Conservation (phyloP, 2,329 filamentous ascomycete species). For the Colletotrichum karsti region DNA sequence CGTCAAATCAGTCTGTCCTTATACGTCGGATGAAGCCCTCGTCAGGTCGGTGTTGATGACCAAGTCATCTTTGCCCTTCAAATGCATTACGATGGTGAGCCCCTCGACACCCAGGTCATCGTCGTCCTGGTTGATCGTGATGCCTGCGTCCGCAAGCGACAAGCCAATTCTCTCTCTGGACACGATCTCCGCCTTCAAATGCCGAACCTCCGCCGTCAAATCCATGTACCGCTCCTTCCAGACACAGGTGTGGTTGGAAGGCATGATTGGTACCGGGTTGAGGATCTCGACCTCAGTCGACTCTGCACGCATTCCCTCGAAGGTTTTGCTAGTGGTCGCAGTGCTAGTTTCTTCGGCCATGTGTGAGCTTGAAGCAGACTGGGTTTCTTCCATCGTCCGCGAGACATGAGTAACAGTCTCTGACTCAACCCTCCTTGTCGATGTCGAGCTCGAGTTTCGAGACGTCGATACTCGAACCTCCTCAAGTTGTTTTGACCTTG, state of each 20-base stretch:
- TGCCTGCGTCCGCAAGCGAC: constrained; percentile 28
- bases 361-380: background rate
- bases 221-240: constrained; percentile 53
- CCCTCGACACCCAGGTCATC: constrained; percentile 54
- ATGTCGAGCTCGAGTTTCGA: background rate
- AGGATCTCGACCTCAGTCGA: constrained; percentile 34
- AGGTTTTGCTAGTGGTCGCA: background rate
- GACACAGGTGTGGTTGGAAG: constrained; percentile 49
- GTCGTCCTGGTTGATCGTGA: constrained; percentile 34
- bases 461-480: background rate
- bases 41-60: constrained; percentile 59
- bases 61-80: constrained; percentile 58
- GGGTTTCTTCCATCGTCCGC: background rate
- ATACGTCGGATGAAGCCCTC: constrained; percentile 1
- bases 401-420: background rate
- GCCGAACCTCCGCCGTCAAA: constrained; percentile 49
- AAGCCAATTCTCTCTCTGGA: constrained; percentile 30
- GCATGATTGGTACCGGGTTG: constrained; percentile 43
- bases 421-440: background rate
- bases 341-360: background rate
- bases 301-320: no score
- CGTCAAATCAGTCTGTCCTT: background rate
- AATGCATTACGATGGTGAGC: constrained; percentile 60
- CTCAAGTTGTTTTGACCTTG: background rate
- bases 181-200: constrained; percentile 49